phyloP scores from a whole-genome alignment of 305 asterid species.

The Fraxinus ornus region DNA sequence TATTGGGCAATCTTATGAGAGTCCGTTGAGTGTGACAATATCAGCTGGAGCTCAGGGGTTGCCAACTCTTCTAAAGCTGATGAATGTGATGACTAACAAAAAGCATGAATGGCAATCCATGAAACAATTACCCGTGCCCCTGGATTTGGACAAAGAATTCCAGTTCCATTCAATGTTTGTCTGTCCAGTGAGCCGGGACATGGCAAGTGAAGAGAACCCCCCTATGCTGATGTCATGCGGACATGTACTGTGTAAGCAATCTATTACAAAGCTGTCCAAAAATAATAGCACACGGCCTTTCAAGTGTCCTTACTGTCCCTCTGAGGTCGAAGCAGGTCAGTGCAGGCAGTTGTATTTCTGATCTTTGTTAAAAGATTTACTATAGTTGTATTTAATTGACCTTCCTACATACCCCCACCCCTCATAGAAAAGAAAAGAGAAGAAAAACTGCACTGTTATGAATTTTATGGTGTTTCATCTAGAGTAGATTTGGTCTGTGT shows the following conservation, averaged over 20 bases:
- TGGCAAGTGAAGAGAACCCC: conserved; percentile 82
- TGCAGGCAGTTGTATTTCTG: conserved; percentile 74
- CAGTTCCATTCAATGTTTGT: conserved; percentile 90
- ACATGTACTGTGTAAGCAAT: conserved; percentile 86
- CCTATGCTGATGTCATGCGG: conserved; percentile 89
- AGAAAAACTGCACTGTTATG: conserved; percentile 13
- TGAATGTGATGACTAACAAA: conserved; percentile 76
- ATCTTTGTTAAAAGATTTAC: conserved; percentile 22
- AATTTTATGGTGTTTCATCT: conserved; percentile 23
- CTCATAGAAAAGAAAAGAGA: background rate
- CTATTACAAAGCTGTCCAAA: conserved; percentile 79
- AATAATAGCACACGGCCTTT: conserved; percentile 70
- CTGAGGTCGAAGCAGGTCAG: conserved; percentile 85
- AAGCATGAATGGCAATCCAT: conserved; percentile 88
- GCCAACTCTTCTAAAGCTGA: conserved; percentile 76
- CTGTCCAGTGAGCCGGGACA: conserved; percentile 91
- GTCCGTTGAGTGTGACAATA: conserved; percentile 72
- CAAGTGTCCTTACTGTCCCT: conserved; percentile 92
- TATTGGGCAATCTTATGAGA: conserved; percentile 67
- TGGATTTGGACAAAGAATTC: conserved; percentile 79
- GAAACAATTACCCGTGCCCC: conserved; percentile 84
- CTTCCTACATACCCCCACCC: background rate
- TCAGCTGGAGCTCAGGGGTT: conserved; percentile 85
- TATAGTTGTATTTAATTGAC: conserved; percentile 25
- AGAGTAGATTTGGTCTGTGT: conserved; percentile 29